Base-by-base conservation (phyloP, 2,329 filamentous ascomycete genomes). In the Clonostachys byssicola region DNA sequence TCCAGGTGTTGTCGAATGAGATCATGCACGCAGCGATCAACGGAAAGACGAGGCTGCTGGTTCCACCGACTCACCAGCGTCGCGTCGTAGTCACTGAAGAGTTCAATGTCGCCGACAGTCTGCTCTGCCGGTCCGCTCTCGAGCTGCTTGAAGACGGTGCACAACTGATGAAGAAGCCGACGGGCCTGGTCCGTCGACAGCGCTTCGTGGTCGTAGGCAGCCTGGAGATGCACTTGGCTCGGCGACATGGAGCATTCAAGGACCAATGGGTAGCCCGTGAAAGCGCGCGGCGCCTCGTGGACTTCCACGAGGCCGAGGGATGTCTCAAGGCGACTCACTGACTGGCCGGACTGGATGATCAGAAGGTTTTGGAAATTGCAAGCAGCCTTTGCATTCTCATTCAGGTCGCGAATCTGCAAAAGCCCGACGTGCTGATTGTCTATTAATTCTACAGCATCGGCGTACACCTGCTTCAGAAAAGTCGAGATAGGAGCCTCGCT, bases 1-100 rank as follows among this genome's bases (percentile, higher is more conserved):
- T 48, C 51, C 14, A 67, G 67, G 43, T 65, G 64, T 9, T 68
- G 61, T 10, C 62, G 60, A 47, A 78, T 67, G 45, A 75, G 55
- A 35, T 75, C 69, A 49, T 77, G 74, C 62, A 75, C 10, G 33
- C 43, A 44, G 30, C 16, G 5, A 6, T 43, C 42, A 9, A 33
- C 42, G 35, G 12, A 38, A 13, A 13, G 35, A 20, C 4, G 13
- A 38, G 35, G 35, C 16, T 38, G 35, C 35, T 38, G 35, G 35
- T 38, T 38, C 35, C 35, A 38, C 12, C 13, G 16, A 38, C 16
- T 38, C 13, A 38, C 16, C 35, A 13, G 13, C 12, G 13, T 13
- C 16, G 13, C 13, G 16, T 38, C 35, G 13, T 38, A 13, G 12
- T 13, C 13, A 16, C 35, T 38, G 35, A 38, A 13, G 35, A 38